Conservation (phyloP, 441 rosid species). For the Adansonia madagascariensis region DNA sequence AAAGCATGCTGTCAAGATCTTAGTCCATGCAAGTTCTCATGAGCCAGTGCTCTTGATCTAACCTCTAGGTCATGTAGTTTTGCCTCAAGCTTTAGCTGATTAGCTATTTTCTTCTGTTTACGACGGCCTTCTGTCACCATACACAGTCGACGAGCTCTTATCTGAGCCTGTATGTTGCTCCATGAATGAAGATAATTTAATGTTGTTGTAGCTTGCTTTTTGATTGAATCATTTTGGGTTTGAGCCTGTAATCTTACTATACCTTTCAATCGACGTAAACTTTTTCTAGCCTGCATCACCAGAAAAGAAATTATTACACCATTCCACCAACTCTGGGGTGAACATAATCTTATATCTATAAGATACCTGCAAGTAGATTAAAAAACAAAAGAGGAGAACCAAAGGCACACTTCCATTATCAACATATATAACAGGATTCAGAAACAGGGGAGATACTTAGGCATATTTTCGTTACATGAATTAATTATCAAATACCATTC, state of each 20-base stretch:
- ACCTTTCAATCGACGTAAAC: constrained; percentile 66
- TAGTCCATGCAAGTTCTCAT: constrained; percentile 21
- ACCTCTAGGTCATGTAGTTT: constrained; percentile 89
- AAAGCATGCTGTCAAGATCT: constrained; percentile 9
- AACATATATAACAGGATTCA: constrained; percentile 7
- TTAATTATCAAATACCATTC: constrained; percentile 15
- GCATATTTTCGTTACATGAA: background rate
- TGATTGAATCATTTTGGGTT: constrained; percentile 50
- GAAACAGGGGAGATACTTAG: constrained; percentile 13
- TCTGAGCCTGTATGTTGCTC: constrained; percentile 76
- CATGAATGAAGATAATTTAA: constrained; percentile 76
- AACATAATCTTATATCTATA: constrained; percentile 14
- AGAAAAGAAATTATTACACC: constrained; percentile 24
- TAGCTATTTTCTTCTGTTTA: constrained; percentile 79
- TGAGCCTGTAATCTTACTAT: constrained; percentile 54
- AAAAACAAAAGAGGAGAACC: constrained; percentile 10
- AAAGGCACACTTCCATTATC: constrained; percentile 7
- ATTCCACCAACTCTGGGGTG: background rate
- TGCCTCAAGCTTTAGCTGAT: constrained; percentile 92
- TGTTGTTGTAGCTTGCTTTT: constrained; percentile 64
- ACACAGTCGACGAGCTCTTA: constrained; percentile 67
- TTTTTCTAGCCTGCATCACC: constrained; percentile 70
- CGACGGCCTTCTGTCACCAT: constrained; percentile 80
- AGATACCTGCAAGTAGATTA: constrained; percentile 4
- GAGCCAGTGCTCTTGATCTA: constrained; percentile 19